Conservation (phyloP, 306 rosid genomes). For the Cotoneaster glaucophyllus region DNA sequence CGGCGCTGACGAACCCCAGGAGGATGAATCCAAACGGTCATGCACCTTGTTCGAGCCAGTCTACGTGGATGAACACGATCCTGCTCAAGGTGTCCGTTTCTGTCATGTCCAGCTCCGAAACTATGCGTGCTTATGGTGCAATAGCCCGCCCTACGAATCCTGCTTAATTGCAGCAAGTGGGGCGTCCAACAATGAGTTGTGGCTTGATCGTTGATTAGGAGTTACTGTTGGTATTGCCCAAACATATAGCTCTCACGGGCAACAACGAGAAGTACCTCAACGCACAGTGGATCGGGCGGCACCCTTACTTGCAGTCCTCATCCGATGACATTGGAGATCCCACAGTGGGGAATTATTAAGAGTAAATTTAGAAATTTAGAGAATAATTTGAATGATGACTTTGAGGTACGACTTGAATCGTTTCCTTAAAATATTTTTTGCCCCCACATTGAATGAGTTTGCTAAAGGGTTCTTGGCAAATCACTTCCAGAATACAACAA, state of each 20-base stretch:
- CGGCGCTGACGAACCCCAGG: neutral
- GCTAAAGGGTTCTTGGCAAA: too few species aligned
- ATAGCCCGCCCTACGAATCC: fast-evolving
- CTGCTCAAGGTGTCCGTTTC: neutral
- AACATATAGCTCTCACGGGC: neutral
- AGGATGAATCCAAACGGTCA: neutral
- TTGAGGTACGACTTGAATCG: too few species aligned
- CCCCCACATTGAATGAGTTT: too few species aligned
- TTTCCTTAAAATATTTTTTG: too few species aligned
- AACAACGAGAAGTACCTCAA: neutral
- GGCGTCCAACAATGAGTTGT: neutral
- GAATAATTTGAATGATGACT: too few species aligned
- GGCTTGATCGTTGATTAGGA: neutral
- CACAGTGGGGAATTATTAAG: neutral
- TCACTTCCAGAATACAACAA: too few species aligned
- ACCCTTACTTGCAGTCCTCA: neutral
- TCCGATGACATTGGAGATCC: neutral
- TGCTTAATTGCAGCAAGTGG: neutral
- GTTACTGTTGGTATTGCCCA: neutral
- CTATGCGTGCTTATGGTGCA: neutral
- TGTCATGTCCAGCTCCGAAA: neutral
- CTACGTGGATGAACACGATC: neutral
- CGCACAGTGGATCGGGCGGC: neutral
- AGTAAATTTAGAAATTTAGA: too few species aligned
- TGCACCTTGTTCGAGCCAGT: conserved; percentile 4